Percentiles rank a stretch among this genome's conserved stretches.
Evolutionary conservation across 2,329 filamentous ascomycete species (phyloP).

Genomic region (Paraphoma chrysanthemicola): DNA sequence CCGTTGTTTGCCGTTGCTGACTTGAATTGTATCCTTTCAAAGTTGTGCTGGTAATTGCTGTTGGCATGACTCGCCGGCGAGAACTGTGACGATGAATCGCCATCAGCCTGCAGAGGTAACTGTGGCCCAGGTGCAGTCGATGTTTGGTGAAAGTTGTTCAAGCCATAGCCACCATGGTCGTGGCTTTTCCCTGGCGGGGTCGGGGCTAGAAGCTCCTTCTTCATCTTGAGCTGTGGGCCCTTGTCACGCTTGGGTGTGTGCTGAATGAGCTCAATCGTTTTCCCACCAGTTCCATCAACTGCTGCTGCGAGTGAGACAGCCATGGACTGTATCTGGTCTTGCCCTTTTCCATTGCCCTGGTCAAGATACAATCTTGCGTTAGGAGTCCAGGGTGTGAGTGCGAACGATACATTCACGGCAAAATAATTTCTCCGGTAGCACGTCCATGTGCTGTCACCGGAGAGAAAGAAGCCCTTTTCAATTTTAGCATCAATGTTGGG

Average conservation of each 20-base stretch:
- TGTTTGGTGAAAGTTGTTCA: slow-evolving; percentile 48
- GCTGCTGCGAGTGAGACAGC: slow-evolving; percentile 86
- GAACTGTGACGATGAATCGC: slow-evolving; percentile 39
- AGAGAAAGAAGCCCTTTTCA: slow-evolving; percentile 86
- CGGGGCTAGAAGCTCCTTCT: slow-evolving; percentile 73
- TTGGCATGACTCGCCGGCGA: slow-evolving; percentile 43
- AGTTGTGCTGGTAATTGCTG: slow-evolving; percentile 63
- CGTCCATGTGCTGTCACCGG: slow-evolving; percentile 82
- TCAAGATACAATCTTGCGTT: slow-evolving; percentile 66
- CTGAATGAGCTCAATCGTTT: slow-evolving; percentile 83
- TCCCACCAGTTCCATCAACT: slow-evolving; percentile 76
- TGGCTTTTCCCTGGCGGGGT: slow-evolving; percentile 62
- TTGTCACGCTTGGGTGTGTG: slow-evolving; percentile 93
- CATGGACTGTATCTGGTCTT: slow-evolving; percentile 72
- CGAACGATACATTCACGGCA: slow-evolving; percentile 80
- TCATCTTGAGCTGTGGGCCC: slow-evolving; percentile 76
- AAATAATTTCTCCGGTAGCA: slow-evolving; percentile 94
- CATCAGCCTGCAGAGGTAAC: slow-evolving; percentile 51
- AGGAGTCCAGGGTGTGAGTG: slow-evolving; percentile 67
- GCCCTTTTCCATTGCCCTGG: slow-evolving; percentile 50
- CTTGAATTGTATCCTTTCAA: slow-evolving; percentile 94
- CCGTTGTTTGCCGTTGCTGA: slow-evolving; percentile 94
- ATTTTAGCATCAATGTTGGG: slow-evolving; percentile 80
- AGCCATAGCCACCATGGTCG: slow-evolving; percentile 47
- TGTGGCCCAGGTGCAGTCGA: slow-evolving; percentile 45